Conservation (phyloP, 768 basidiomycete species). For the Tremella mesenterica region DNA sequence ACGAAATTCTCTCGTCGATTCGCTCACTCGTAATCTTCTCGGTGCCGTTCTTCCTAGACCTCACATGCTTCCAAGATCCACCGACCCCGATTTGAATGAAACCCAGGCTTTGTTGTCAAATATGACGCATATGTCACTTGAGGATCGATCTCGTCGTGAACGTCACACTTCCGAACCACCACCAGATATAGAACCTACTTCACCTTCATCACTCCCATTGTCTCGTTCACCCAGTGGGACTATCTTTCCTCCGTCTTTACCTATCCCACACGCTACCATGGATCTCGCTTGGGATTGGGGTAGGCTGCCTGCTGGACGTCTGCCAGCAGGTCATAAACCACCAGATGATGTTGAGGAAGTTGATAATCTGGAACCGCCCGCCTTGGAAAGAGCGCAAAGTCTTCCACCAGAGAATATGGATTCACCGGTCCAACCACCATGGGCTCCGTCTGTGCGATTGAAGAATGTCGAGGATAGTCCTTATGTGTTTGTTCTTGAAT, state of each 20-base stretch:
- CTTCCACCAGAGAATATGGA: background rate
- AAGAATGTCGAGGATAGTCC: constrained; percentile 56
- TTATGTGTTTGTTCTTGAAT: constrained; percentile 57
- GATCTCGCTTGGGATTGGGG: constrained; percentile 96
- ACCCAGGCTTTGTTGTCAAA: too few relatives aligned
- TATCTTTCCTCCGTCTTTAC: constrained; percentile 5
- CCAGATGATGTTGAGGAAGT: background rate
- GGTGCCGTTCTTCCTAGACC: too few relatives aligned
- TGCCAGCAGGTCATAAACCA: constrained; percentile 53
- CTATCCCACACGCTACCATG: constrained; percentile 10
- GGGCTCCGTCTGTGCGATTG: constrained; percentile 37
- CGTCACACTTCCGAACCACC: constrained; percentile 34
- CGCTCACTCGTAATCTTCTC: too few relatives aligned
- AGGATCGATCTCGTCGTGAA: constrained; percentile 7
- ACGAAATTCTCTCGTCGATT: too few relatives aligned
- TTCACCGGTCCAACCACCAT: too few relatives aligned
- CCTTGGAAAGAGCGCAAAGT: background rate
- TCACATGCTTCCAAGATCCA: too few relatives aligned
- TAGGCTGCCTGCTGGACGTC: constrained; percentile 74
- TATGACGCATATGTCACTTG: too few relatives aligned
- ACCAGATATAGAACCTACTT: constrained; percentile 2
- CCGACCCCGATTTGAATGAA: too few relatives aligned
- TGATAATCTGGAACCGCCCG: constrained; percentile 3
- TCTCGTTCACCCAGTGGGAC: constrained; percentile 11
- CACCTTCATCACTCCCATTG: background rate